Evolutionary conservation across 2,329 filamentous ascomycete genomes (phyloP).

Genomic region (Diaporthe sp.): DNA sequence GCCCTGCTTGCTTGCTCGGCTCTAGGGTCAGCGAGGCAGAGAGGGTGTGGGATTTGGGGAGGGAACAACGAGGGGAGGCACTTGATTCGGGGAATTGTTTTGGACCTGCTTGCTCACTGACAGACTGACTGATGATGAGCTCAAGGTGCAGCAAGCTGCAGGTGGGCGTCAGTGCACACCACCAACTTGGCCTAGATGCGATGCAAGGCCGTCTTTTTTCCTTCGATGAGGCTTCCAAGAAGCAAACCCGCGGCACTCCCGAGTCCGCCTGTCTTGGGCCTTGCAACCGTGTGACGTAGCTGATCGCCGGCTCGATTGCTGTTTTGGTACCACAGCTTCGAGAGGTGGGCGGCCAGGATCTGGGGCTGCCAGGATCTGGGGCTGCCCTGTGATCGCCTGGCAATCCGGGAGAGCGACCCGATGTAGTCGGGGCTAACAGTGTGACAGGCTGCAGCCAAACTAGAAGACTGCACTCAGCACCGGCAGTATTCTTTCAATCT

Average conservation of each 20-base stretch:
- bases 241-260: background rate
- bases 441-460: background rate
- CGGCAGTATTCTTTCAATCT: background rate
- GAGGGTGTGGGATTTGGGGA: background rate
- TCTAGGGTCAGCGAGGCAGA: background rate
- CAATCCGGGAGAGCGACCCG: slow-evolving; percentile 22
- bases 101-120: background rate
- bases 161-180: slow-evolving; percentile 9
- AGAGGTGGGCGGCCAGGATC: background rate
- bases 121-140: slow-evolving; percentile 22
- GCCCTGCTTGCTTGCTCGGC: background rate
- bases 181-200: background rate
- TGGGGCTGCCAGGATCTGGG: slow-evolving; percentile 16
- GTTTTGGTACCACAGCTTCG: slow-evolving; percentile 4
- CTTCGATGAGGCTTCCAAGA: slow-evolving; percentile 21
- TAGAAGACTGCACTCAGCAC: background rate
- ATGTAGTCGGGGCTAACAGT: background rate
- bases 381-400: slow-evolving; percentile 20
- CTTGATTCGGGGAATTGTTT: slow-evolving; percentile 20
- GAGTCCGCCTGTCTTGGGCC: background rate
- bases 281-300: slow-evolving; percentile 19
- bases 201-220: no score
- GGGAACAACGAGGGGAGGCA: background rate
- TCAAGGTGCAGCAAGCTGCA: slow-evolving; percentile 12
- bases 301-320: slow-evolving; percentile 17